Evolutionary conservation across 805 yeast genomes (phyloP), one percentile per base, ranked within the genome.

Genomic region (Yamadazyma takamatsuzukensis): DNA sequence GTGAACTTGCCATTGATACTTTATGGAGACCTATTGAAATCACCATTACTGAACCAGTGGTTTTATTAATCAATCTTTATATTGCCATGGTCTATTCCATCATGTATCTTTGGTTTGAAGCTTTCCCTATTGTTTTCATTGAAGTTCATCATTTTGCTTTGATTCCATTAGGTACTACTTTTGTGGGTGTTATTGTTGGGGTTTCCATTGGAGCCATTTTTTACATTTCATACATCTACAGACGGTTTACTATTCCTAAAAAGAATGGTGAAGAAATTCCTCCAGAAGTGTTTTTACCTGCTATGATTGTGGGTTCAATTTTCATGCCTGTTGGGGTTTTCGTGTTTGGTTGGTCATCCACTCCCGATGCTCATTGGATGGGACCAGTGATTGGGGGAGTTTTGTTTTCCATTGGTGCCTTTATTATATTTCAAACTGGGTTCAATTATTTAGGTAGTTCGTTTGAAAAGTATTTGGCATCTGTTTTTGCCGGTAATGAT

Each of bases 401-500:
- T 1, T 32, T 74, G 8, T 70, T 62, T 41, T 57, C 63, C 0
- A 39, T 51, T 6, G 65, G 71, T 14, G 59, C 61, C 1, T 71
- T 72, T 47, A 40, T 64, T 27, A 49, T 72, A 24, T 78, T 77
- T 62, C 83, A 77, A 53, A 55, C 73, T 1, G 54, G 68, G 18
- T 66, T 75, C 48, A 61, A 70, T 41, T 76, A 75, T 40, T 53
- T 78, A 38, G 70, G 71, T 2, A 53, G 59, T 37, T 61, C 74
- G 5, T 77, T 71, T 48, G 70, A 65, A 21, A 55, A 71, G 34
- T 70, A 67, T 48, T 41, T 73, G 40, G 80, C 80, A 2, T 74
- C 81, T 0, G 81, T 73, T 2, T 75, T 71, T 51, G 81, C 82
- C 3, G 73, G 76, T 24, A 76, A 74, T 45, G 70, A 62, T 23